These are phyloP conservation scores for Cucumis cinereus DNA, from an alignment of 306 rosid species.

Conservation along the genomic window DNA sequence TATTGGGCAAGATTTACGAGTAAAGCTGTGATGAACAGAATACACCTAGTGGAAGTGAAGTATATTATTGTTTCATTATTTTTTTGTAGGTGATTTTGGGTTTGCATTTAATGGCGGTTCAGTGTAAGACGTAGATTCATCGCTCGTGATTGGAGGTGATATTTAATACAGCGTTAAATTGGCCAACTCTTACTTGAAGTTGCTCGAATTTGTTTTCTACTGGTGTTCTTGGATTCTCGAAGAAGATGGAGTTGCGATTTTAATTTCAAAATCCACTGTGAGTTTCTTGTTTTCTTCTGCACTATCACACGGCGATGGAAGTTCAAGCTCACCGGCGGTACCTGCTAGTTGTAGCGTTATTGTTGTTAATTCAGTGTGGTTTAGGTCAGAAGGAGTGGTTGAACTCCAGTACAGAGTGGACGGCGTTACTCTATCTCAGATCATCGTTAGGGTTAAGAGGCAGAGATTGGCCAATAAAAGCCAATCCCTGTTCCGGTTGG, in stretches of 20 bases:
- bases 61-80: not conserved
- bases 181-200: not conserved
- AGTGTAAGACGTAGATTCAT: conserved; percentile 17
- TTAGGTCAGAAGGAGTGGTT: conserved; percentile 20
- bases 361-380: conserved; percentile 27
- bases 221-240: not conserved
- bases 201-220: not conserved
- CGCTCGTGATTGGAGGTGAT: conserved; percentile 32
- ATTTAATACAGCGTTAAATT: conserved; percentile 10
- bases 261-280: conserved; percentile 7
- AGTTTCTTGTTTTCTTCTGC: conserved; percentile 12
- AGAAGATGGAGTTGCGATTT: conserved; percentile 11
- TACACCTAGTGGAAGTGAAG: not conserved
- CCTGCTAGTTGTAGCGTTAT: conserved; percentile 13
- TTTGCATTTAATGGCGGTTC: conserved; percentile 20
- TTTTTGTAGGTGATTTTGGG: not conserved
- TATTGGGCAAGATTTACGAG: conserved; percentile 5
- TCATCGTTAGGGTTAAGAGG: conserved; percentile 60
- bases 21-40: not conserved
- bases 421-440: conserved; percentile 57
- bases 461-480: conserved; percentile 65
- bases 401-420: conserved; percentile 36
- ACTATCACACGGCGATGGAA: conserved; percentile 28
- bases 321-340: conserved; percentile 14
- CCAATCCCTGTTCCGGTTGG: conserved; percentile 60